A percentile compares a stretch with the other conserved stretches of the same genome.
These are phyloP conservation scores for Hemisphaericaspora lyxosophila DNA, from an alignment of 1,139 yeast species.

Conservation along the genomic window DNA sequence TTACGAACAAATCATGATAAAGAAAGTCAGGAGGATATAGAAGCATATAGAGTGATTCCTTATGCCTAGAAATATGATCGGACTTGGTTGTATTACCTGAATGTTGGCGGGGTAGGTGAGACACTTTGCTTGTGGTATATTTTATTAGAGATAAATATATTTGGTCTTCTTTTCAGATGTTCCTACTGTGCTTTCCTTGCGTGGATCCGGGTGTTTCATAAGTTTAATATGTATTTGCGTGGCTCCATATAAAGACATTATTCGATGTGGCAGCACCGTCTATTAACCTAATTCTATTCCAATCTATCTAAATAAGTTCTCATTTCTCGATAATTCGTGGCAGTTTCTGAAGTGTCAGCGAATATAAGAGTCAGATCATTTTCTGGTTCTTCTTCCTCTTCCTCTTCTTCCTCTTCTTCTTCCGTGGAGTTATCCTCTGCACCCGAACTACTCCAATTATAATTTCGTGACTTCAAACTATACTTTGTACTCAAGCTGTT, in stretches of 20 bases:
- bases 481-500: slow-evolving; percentile 9
- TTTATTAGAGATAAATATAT: no score
- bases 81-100: no score
- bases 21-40: slow-evolving; percentile 15
- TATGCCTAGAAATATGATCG: no score
- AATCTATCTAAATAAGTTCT: slow-evolving; percentile 28
- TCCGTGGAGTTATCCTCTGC: slow-evolving; percentile 7
- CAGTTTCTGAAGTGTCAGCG: slow-evolving; percentile 11
- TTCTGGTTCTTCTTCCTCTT: slow-evolving; percentile 18
- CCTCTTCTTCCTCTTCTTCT: slow-evolving; percentile 13
- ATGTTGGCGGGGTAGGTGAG: no score
- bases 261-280: no score
- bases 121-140: no score
- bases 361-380: slow-evolving; percentile 14
- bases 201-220: no score
- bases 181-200: no score
- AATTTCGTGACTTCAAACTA: slow-evolving; percentile 6
- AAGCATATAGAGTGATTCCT: slow-evolving; percentile 22
- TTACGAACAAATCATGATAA: slow-evolving; percentile 13
- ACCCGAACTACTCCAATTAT: slow-evolving; percentile 1
- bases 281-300: no score
- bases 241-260: no score
- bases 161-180: no score
- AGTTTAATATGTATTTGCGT: no score
- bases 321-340: slow-evolving; percentile 22